Base-by-base conservation (phyloP, 1,139 yeast species). In the Lodderomyces elongisporus region DNA sequence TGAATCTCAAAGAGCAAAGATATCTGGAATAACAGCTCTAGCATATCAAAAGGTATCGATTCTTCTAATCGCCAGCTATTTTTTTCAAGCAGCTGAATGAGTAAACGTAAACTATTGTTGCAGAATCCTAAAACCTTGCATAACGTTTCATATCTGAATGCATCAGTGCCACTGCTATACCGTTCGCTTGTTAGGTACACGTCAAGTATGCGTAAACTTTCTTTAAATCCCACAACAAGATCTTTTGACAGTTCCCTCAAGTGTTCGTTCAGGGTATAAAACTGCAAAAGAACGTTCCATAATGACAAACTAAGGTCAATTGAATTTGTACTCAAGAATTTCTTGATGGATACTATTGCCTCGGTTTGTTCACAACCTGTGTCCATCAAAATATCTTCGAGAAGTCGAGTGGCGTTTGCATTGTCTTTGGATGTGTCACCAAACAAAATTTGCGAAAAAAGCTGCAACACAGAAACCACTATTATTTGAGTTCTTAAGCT, bases 251-350 rank as follows among this genome's bases (percentile, higher is more conserved):
- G n/a, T 14, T 12, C 8, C 10, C 10, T 14, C 25, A 77, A 65
- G 25, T 67, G 63, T 0, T 45, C 46, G 10, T 62, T 38, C 9
- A 58, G 62, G 6, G 65, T 57, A 46, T 85, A 87, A 36, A 74
- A 74, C 42, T 74, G 76, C 27, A 85, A 67, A 13, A 91, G 60
- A 16, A 85, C 67, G 30, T 76, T 74, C 96, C 97, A 89, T 3
- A 91, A 60, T 37, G 78, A 78, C 25, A 87, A 60, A 36, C 74
- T 76, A 56, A 88, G 70, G 25, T 78, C 81, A 14, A 82, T 63
- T 0, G 91, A 75, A 0, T 95, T 78, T 10, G 63, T 62, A 2
- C 62, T 60, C 14, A 91, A 62, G 46, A 87, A 87, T 13, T 60
- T 54, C 17, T 68, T 63, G 51, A 85, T 77, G 3, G 87, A 76